Percentiles rank a stretch among this genome's conserved stretches.
These are phyloP conservation scores for Globisporangium parvum DNA, from an alignment of 352 stramenopile genomes.

Conservation along the genomic window DNA sequence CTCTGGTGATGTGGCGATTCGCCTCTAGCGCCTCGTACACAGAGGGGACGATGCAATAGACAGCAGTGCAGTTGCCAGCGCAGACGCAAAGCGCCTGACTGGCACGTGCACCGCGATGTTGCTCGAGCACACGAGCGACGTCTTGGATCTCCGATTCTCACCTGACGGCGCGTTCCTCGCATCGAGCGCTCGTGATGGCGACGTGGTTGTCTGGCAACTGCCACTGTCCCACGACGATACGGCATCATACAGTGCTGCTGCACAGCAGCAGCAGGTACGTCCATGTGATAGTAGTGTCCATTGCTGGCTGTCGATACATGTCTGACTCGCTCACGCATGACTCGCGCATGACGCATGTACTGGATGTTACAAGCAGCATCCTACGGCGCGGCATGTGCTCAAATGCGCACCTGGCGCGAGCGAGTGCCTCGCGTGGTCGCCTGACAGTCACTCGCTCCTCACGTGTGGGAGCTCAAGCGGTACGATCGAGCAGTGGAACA, in stretches of 20 bases:
- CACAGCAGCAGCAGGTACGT: not conserved
- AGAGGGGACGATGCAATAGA: slow-evolving; percentile 17
- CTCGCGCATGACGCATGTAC: not conserved
- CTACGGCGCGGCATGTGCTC: slow-evolving; percentile 32
- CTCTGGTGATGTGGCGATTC: not conserved
- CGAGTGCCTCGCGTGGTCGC: slow-evolving; percentile 66
- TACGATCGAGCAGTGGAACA: slow-evolving; percentile 64
- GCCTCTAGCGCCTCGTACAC: slow-evolving; percentile 34
- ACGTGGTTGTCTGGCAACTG: slow-evolving; percentile 71
- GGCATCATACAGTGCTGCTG: not conserved
- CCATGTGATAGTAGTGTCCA: not conserved
- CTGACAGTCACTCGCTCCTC: slow-evolving; percentile 48
- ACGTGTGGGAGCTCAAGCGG: slow-evolving; percentile 44
- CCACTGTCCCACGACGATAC: slow-evolving; percentile 9
- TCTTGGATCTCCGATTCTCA: slow-evolving; percentile 76
- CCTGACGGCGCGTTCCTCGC: slow-evolving; percentile 71
- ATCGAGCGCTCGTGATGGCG: slow-evolving; percentile 70
- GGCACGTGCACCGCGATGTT: slow-evolving; percentile 37
- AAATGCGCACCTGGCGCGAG: slow-evolving; percentile 36
- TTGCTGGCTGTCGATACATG: not conserved
- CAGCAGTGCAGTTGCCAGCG: slow-evolving; percentile 8
- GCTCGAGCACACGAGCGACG: slow-evolving; percentile 42
- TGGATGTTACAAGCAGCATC: slow-evolving; percentile 5
- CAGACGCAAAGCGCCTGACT: slow-evolving; percentile 15
- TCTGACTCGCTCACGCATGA: not conserved